Base-by-base conservation (phyloP, 139 green algal genomes). In the Chlorella ohadii region DNA sequence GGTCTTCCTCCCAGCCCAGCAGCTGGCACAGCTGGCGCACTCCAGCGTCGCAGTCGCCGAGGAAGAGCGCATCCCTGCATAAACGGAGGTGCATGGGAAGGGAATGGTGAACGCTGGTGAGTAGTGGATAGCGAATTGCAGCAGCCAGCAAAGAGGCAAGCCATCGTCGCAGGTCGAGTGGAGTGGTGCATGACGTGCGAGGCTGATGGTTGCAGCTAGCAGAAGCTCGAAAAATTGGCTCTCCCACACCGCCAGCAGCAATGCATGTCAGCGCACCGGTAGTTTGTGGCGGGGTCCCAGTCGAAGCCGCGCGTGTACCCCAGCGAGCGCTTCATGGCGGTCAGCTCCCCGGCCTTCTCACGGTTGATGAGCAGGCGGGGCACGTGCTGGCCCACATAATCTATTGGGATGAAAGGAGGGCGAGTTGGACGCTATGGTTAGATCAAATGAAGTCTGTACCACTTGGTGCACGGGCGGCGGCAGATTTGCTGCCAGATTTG, bases 291-390 rank as follows among this genome's bases (percentile, higher is more conserved):
- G 51, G 51, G 72, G 4, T 83, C 78, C 20, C 63, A 93, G 47
- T 91, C 70, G 66, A 95, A 94, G 41, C 88, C 89, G 4, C 68
- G 74, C 4, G 17, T 25, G 34, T 84, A 67, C 25, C 88, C 88
- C 5, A 89, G 39, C 4, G 5, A 34, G 0, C 59, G 31, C 78
- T 84, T 27, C 51, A 63, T 59, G 9, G 77, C 23, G 13, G 74
- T 61, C 1, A 41, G 81, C 64, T 94, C 90, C 17, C 90, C 93
- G 11, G 93, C 92, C 71, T 86, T 86, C 82, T 98, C 95, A 0
- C 89, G 77, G 86, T 98, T 98, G 82, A 98, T 92, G 33, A 98
- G 87, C 72, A 97, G 36, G 17, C 95, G 85, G 1, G 95, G 95
- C 20, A 74, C 81, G 25, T 82, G 34, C 2, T 75, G 19, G 1